Base-by-base conservation (phyloP, 257 asterid species). In the Perilla frutescens region DNA sequence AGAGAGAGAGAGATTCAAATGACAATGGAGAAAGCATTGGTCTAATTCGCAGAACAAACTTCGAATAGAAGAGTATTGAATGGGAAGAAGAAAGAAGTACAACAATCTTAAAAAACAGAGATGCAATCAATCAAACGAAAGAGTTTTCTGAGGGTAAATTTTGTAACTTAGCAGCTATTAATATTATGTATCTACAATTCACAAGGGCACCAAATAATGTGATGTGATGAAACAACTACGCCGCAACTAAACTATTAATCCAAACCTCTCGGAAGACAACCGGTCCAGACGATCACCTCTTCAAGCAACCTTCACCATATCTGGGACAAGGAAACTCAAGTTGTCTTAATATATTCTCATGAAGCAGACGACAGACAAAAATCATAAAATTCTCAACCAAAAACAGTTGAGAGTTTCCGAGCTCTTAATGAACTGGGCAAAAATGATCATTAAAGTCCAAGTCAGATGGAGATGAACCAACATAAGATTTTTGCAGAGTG, bases 181-280 rank as follows among this genome's bases (percentile, higher is more conserved):
- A 34, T 70, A 60, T 61, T 65, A 63, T 67, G 75, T 49, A 74
- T 83, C 81, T 82, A 73, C 75, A 79, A n/a, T 66, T 78, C 76
- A 66, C 77, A 51, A 59, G 32, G 71, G 69, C 73, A 37, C 73
- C 66, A 68, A 77, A 59, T 68, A 84, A 73, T 68, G 51, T 45
- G 51, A 73, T 68, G 51, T 45, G 51, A 62, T 41, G 3, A 43
- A 77, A 51, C 71, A 43, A 67, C 72, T 51, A 72, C 66, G 76
- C 73, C 68, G 74, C 77, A 63, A 53, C 83, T 78, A 76, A 49
- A 68, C 83, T 75, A 58, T 45, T 51, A 74, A 57, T 4, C 15
- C 36, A 15, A 78, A 74, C 76, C 77, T 72, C 82, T 72, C 39
- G 13, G 56, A 76, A 71, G 68, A 66, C 82, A 66, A 50, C 49